A percentile compares a stretch with the other conserved stretches of the same genome.
Evolutionary conservation across 257 asterid genomes (phyloP).

Genomic region (Nicotiana knightiana): DNA sequence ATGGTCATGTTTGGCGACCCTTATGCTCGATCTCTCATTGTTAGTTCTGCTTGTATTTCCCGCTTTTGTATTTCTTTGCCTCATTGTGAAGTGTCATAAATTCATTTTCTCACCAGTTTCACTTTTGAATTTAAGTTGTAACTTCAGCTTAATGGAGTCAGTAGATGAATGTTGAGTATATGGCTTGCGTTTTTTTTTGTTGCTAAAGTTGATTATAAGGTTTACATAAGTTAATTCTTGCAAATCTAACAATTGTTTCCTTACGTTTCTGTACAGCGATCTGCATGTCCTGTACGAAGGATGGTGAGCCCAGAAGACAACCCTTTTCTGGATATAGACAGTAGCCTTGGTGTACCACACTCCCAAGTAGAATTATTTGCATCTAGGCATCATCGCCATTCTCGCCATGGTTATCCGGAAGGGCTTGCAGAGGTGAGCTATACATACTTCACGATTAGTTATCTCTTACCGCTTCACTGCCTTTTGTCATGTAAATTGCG

Average conservation of each 20-base stretch:
- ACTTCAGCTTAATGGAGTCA: background rate
- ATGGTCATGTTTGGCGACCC: background rate
- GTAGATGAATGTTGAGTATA: background rate
- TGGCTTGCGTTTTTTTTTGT: background rate
- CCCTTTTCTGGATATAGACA: conserved; percentile 33
- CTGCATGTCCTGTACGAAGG: conserved; percentile 36
- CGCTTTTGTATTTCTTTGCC: background rate
- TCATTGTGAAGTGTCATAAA: background rate
- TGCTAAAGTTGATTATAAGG: background rate
- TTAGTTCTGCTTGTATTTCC: background rate
- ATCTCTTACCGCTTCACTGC: background rate
- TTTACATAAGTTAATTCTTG: background rate
- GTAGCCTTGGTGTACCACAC: conserved; percentile 21
- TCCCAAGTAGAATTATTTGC: conserved; percentile 30
- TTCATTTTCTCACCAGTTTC: background rate
- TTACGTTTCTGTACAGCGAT: conserved; percentile 20
- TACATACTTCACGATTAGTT: background rate
- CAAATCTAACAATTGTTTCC: background rate
- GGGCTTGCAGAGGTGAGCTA: conserved; percentile 44
- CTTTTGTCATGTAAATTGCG: background rate
- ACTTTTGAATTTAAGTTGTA: background rate
- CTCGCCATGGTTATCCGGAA: conserved; percentile 31
- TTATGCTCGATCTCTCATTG: background rate
- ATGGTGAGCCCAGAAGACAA: conserved; percentile 39
- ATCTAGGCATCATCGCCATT: conserved; percentile 36